Evolutionary conservation across 306 rosid species (phyloP).

Genomic region (Biancaea sappan): DNA sequence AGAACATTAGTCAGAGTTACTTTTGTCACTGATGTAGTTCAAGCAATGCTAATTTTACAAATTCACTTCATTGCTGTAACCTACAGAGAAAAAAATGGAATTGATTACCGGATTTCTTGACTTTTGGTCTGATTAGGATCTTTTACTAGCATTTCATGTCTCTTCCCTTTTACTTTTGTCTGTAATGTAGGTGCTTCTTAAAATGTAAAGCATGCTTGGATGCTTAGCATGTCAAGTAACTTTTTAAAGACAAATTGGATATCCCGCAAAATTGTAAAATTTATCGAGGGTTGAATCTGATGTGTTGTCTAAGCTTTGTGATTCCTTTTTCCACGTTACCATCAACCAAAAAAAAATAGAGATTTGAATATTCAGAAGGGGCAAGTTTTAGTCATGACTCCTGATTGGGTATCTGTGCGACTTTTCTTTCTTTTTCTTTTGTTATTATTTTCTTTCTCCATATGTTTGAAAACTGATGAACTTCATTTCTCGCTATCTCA

Average conservation of each 20-base stretch:
- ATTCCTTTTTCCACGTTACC: not conserved
- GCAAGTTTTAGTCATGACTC: not conserved
- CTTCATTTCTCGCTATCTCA: no score
- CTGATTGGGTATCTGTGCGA: no score
- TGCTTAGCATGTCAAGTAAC: not conserved
- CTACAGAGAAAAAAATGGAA: constrained; percentile 1
- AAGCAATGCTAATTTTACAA: constrained; percentile 10
- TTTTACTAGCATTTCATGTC: not conserved
- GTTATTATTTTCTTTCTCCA: no score
- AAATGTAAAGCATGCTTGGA: constrained; percentile 20
- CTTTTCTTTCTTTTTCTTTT: no score
- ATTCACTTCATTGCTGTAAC: not conserved
- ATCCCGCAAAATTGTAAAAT: not conserved
- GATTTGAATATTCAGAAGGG: not conserved
- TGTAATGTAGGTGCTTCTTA: not conserved
- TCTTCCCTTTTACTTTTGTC: not conserved
- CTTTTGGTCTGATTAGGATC: constrained; percentile 1
- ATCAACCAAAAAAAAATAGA: not conserved
- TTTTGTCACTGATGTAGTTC: constrained; percentile 2
- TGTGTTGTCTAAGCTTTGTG: not conserved
- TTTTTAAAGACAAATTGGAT: not conserved
- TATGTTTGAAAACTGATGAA: no score
- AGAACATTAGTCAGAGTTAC: constrained; percentile 1
- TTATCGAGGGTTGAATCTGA: not conserved
- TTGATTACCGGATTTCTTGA: not conserved